These are phyloP conservation scores for Hyaloscypha finlandica DNA, from an alignment of 495 filamentous ascomycete genomes.

Conservation along the genomic window DNA sequence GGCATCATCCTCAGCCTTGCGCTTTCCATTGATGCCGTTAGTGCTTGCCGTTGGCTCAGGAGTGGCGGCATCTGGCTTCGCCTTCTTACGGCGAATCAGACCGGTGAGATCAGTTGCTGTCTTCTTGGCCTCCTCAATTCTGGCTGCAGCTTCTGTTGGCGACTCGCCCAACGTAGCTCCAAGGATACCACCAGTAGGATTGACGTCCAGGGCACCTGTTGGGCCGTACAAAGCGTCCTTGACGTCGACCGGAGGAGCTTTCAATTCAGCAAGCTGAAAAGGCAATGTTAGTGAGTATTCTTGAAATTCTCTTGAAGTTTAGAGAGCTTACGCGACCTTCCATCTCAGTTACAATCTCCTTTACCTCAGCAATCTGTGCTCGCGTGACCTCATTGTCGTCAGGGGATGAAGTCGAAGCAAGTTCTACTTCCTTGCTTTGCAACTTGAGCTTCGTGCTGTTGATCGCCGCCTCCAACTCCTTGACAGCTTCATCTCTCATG, in stretches of 20 bases:
- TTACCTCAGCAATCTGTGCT: conserved; percentile 74
- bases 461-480: conserved; percentile 81
- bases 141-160: conserved; percentile 58
- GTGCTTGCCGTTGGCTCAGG: conserved; percentile 15
- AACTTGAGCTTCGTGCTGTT: conserved; percentile 75
- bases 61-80: conserved; percentile 35
- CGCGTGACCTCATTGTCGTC: conserved; percentile 62
- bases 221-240: conserved; percentile 50
- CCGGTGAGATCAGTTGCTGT: conserved; percentile 83
- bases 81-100: conserved; percentile 77
- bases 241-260: conserved; percentile 67
- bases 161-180: conserved; percentile 73
- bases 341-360: conserved; percentile 86
- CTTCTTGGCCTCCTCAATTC: conserved; percentile 76
- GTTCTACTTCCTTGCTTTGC: conserved; percentile 66
- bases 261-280: conserved; percentile 71
- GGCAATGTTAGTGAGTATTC: background rate
- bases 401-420: conserved; percentile 50
- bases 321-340: conserved; percentile 66
- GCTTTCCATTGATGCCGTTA: conserved; percentile 37
- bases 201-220: conserved; percentile 43
- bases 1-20: conserved; percentile 49
- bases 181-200: conserved; percentile 65
- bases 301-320: background rate
- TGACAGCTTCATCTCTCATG: conserved; percentile 73